Percentiles rank a stretch among this genome's conserved stretches.
Conservation (phyloP, 192 early-diverging fungal genomes). For the Backusella sp. region DNA sequence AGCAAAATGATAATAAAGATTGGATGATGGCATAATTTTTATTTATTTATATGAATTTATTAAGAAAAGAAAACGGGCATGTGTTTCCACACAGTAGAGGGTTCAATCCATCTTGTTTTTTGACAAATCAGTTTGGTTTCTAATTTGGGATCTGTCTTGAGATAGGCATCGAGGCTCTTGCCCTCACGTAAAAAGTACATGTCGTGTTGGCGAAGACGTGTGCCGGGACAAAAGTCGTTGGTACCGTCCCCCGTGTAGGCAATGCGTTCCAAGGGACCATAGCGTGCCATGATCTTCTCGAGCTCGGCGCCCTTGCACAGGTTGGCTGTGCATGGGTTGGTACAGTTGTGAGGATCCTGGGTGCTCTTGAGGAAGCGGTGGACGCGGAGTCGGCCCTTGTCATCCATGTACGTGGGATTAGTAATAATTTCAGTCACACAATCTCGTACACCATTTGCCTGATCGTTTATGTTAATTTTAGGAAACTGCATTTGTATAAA, state of each 20-base stretch:
- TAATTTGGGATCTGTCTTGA: not conserved
- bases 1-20: conserved; percentile 1
- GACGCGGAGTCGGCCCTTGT: conserved; percentile 42
- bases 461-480: not conserved
- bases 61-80: conserved; percentile 12
- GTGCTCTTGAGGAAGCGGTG: conserved; percentile 37
- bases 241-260: conserved; percentile 4
- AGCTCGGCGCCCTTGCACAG: conserved; percentile 58
- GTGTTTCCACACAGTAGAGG: conserved; percentile 6
- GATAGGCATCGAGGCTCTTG: not conserved
- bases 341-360: conserved; percentile 47
- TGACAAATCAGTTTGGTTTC: not conserved
- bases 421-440: conserved; percentile 53
- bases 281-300: not conserved
- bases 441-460: conserved; percentile 50
- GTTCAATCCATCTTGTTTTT: not conserved
- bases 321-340: conserved; percentile 52
- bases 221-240: conserved; percentile 12
- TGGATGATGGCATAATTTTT: conserved; percentile 14
- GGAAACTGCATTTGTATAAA: not conserved
- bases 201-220: not conserved
- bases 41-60: not conserved
- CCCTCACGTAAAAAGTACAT: conserved; percentile 7
- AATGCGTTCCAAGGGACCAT: not conserved
- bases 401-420: conserved; percentile 52